Evolutionary conservation across 2,329 filamentous ascomycete genomes (phyloP).

Genomic region (Diaporthe ilicicola): DNA sequence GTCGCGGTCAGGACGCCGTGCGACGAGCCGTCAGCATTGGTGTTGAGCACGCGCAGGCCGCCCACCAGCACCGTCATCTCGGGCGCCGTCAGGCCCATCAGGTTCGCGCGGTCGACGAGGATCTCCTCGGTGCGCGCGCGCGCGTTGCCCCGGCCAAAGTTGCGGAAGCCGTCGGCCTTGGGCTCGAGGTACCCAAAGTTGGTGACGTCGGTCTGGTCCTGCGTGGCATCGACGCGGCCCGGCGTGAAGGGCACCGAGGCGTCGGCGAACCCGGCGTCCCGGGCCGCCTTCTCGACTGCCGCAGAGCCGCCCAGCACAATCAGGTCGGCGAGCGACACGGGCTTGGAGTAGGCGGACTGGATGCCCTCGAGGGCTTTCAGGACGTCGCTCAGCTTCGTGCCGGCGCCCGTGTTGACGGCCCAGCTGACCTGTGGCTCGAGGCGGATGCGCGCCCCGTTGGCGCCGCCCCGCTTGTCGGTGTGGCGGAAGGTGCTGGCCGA

Average conservation of each 20-base stretch:
- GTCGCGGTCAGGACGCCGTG: slow-evolving; percentile 72
- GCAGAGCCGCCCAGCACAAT: slow-evolving; percentile 75
- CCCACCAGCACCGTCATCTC: slow-evolving; percentile 74
- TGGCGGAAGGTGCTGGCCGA: slow-evolving; percentile 74
- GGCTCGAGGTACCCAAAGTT: slow-evolving; percentile 72
- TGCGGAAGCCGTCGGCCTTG: slow-evolving; percentile 75
- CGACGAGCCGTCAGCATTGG: slow-evolving; percentile 73
- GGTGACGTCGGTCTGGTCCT: slow-evolving; percentile 72
- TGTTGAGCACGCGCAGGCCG: slow-evolving; percentile 71
- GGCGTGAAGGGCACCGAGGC: slow-evolving; percentile 73
- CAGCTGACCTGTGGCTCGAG: slow-evolving; percentile 74
- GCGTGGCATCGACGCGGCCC: slow-evolving; percentile 73
- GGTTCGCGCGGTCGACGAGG: slow-evolving; percentile 73
- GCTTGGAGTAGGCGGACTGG: slow-evolving; percentile 57
- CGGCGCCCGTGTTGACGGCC: slow-evolving; percentile 78
- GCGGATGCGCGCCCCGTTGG: slow-evolving; percentile 78
- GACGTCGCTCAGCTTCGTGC: slow-evolving; percentile 66
- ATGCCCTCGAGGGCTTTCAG: slow-evolving; percentile 55
- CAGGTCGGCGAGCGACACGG: slow-evolving; percentile 75
- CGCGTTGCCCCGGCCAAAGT: slow-evolving; percentile 69
- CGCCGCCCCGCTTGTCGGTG: slow-evolving; percentile 80
- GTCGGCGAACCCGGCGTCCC: slow-evolving; percentile 41
- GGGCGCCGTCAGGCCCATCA: slow-evolving; percentile 72
- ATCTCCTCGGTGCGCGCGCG: slow-evolving; percentile 71
- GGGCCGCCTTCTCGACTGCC: slow-evolving; percentile 74